A percentile compares a stretch with the other conserved stretches of the same genome.
Evolutionary conservation across 2,329 filamentous ascomycete genomes (phyloP).

Genomic region (Lachnellula hyalina): DNA sequence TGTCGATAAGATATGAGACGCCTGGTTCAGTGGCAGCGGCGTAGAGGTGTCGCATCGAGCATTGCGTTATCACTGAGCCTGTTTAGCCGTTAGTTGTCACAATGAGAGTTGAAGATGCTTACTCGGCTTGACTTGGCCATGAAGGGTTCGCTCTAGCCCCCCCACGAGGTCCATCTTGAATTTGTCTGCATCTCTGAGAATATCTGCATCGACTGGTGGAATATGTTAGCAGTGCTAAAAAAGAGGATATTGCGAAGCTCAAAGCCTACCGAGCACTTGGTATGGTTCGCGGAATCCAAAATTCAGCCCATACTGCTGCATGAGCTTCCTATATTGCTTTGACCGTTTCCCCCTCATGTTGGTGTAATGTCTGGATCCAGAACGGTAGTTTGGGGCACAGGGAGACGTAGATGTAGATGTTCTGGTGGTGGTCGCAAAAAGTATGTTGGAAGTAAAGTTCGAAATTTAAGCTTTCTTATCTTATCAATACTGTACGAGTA

Average conservation of each 20-base stretch:
- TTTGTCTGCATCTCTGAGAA: constrained; percentile 72
- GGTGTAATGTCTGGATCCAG: constrained; percentile 5
- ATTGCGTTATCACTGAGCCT: constrained; percentile 67
- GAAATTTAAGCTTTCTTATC: constrained; percentile 15
- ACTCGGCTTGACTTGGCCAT: constrained; percentile 81
- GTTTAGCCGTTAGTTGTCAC: constrained; percentile 4
- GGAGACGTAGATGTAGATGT: not conserved
- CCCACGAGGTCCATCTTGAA: constrained; percentile 87
- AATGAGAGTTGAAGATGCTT: constrained; percentile 30
- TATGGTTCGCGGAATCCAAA: constrained; percentile 94
- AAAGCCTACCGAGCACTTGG: constrained; percentile 65
- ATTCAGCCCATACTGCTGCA: constrained; percentile 81
- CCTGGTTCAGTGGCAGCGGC: constrained; percentile 50
- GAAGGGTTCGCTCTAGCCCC: constrained; percentile 74
- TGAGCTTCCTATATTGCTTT: constrained; percentile 82
- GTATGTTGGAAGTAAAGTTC: not conserved
- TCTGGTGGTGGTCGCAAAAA: not conserved
- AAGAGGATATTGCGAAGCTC: constrained; percentile 9
- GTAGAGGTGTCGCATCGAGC: constrained; percentile 75
- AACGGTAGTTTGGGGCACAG: not conserved
- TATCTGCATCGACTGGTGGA: constrained; percentile 68
- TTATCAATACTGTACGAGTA: too few relatives aligned
- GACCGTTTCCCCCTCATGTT: constrained; percentile 63
- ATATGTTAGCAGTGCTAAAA: constrained; percentile 6
- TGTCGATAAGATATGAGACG: constrained; percentile 52